Evolutionary conservation across 1,139 yeast species (phyloP).

Genomic region (Blastobotrys buckinghamii): DNA sequence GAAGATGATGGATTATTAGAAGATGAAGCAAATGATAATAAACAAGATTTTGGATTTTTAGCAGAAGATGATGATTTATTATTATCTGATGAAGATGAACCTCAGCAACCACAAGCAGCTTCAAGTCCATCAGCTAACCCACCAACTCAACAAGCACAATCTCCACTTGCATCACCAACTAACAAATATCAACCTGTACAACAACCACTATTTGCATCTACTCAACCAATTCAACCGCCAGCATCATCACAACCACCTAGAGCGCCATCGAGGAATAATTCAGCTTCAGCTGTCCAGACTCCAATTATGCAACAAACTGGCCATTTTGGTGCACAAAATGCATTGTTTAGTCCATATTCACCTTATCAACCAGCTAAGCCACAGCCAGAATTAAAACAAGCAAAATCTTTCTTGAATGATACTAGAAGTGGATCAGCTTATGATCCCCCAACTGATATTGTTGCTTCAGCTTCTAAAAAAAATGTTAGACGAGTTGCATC

Average conservation of each 20-base stretch:
- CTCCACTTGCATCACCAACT: background rate
- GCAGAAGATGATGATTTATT: conserved; percentile 40
- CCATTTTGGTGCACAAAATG: background rate
- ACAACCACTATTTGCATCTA: background rate
- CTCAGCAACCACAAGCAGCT: background rate
- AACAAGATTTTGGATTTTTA: conserved; percentile 37
- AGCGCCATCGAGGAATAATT: background rate
- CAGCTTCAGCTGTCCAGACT: conserved; percentile 2
- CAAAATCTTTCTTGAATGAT: conserved; percentile 15
- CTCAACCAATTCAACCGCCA: background rate
- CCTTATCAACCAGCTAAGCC: conserved; percentile 25
- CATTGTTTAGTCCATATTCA: conserved; percentile 5
- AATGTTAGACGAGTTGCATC: conserved; percentile 12
- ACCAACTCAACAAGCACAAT: background rate
- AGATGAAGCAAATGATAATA: background rate
- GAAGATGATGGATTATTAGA: conserved; percentile 40
- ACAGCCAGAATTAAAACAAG: conserved; percentile 11
- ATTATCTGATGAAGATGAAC: conserved; percentile 19
- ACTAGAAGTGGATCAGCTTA: conserved; percentile 35
- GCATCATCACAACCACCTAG: conserved; percentile 3
- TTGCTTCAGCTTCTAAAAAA: conserved; percentile 40
- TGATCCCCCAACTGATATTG: conserved; percentile 65
- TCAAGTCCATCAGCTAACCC: background rate
- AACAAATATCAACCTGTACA: background rate
- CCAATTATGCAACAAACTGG: conserved; percentile 7